These are phyloP conservation scores for Saccharomyces pastorianus DNA, from an alignment of 1,139 yeast species.

Conservation along the genomic window DNA sequence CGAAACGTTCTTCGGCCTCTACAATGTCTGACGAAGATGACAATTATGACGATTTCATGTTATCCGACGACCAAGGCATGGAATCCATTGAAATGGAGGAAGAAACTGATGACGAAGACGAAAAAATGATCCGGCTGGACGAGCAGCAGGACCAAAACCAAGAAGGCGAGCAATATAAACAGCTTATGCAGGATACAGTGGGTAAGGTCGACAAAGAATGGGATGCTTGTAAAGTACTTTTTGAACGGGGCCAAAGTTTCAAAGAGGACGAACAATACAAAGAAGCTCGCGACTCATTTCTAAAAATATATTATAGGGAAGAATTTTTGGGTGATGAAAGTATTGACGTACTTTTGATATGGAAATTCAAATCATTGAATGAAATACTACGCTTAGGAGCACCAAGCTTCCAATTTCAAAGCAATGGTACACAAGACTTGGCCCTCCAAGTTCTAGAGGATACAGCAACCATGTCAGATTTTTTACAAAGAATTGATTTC, in stretches of 20 bases:
- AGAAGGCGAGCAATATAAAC: not conserved
- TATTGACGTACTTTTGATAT: not conserved
- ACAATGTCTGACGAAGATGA: conserved; percentile 3
- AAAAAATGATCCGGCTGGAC: conserved; percentile 11
- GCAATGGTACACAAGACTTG: not conserved
- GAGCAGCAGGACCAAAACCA: not conserved
- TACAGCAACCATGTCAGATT: not conserved
- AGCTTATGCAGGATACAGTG: no score
- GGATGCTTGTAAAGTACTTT: not conserved
- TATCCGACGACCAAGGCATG: conserved; percentile 33
- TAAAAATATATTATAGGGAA: conserved; percentile 1
- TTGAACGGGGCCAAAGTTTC: conserved; percentile 3
- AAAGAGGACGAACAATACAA: conserved; percentile 5
- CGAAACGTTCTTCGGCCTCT: not conserved
- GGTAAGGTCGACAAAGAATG: not conserved
- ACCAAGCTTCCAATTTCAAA: not conserved
- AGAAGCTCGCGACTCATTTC: conserved; percentile 5
- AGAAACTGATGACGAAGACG: conserved; percentile 18
- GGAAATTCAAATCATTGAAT: not conserved
- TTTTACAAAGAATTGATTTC: not conserved
- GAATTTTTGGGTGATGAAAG: conserved; percentile 1
- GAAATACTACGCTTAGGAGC: not conserved
- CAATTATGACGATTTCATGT: conserved; percentile 34
- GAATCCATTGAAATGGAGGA: conserved; percentile 24
- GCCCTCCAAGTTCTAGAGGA: conserved; percentile 1